Conservation (phyloP, 2,329 filamentous ascomycete species). For the Colletotrichum tanaceti region DNA sequence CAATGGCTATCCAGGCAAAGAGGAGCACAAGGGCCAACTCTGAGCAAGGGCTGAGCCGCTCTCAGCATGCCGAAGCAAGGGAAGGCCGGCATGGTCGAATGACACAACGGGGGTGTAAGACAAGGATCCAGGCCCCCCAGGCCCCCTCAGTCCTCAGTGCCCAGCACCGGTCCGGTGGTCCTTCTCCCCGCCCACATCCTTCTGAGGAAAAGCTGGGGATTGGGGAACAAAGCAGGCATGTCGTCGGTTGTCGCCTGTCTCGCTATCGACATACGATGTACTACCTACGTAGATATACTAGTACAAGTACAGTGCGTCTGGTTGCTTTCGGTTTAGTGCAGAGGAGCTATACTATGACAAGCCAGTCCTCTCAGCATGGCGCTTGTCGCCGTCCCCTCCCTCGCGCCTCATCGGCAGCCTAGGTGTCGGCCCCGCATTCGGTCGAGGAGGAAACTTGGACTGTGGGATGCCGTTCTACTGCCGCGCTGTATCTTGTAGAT, state of each 20-base stretch:
- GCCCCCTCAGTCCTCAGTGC: conserved; percentile 16
- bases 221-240: conserved; percentile 26
- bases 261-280: conserved; percentile 28
- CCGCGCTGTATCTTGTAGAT: too few relatives aligned
- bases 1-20: conserved; percentile 27
- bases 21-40: conserved; percentile 27
- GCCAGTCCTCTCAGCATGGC: conserved; percentile 29
- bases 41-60: conserved; percentile 34
- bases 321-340: conserved; percentile 33
- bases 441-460: not conserved
- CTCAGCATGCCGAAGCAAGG: conserved; percentile 35
- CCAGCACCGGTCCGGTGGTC: conserved; percentile 36
- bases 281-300: too few relatives aligned
- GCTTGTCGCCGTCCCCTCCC: conserved; percentile 25
- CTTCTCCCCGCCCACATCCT: conserved; percentile 11
- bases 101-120: conserved; percentile 35
- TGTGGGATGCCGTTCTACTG: not conserved
- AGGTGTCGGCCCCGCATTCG: conserved; percentile 25
- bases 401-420: conserved; percentile 12
- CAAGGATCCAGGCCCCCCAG: conserved; percentile 34
- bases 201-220: conserved; percentile 38
- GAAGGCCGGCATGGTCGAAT: conserved; percentile 37
- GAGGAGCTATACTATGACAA: conserved; percentile 26
- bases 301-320: too few relatives aligned
- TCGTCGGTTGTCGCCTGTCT: conserved; percentile 7